Conservation (phyloP, 2,329 filamentous ascomycete species). For the Arthrobotrys sphaeroides region DNA sequence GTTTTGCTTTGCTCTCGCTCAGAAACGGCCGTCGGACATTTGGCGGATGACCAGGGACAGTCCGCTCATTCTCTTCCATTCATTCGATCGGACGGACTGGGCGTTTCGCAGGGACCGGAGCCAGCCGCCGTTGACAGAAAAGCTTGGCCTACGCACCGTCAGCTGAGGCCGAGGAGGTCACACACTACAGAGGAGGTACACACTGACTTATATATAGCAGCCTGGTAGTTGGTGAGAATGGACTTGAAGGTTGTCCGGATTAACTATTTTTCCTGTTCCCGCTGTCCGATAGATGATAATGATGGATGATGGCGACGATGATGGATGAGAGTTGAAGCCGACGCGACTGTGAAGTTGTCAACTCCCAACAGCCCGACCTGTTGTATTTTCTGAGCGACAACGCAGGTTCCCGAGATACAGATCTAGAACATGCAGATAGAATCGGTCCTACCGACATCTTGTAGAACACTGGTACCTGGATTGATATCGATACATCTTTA, state of each 20-base stretch:
- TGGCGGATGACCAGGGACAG: slow-evolving; percentile 44
- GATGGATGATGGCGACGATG: too few relatives aligned
- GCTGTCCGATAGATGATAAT: too few relatives aligned
- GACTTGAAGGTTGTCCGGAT: too few relatives aligned
- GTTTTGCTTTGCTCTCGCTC: neutral
- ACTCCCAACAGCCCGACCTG: neutral
- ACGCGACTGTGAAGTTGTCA: too few relatives aligned
- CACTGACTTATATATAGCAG: neutral
- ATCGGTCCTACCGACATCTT: slow-evolving; percentile 62
- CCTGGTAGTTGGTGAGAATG: neutral
- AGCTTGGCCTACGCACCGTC: slow-evolving; percentile 24
- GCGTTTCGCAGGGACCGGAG: slow-evolving; percentile 15
- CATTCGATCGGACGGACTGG: neutral
- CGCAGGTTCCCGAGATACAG: neutral
- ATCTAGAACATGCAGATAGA: slow-evolving; percentile 55
- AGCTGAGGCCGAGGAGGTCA: neutral
- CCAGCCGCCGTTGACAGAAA: slow-evolving; percentile 5
- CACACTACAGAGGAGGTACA: neutral
- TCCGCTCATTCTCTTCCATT: too few relatives aligned
- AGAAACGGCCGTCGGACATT: slow-evolving; percentile 36
- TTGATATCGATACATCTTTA: too few relatives aligned
- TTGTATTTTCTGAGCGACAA: neutral
- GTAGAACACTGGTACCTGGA: too few relatives aligned
- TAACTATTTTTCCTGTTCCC: too few relatives aligned
- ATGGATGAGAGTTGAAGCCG: too few relatives aligned